phyloP scores from a whole-genome alignment of 2,329 filamentous ascomycete genomes.

The Myriosclerotinia duriaeana region DNA sequence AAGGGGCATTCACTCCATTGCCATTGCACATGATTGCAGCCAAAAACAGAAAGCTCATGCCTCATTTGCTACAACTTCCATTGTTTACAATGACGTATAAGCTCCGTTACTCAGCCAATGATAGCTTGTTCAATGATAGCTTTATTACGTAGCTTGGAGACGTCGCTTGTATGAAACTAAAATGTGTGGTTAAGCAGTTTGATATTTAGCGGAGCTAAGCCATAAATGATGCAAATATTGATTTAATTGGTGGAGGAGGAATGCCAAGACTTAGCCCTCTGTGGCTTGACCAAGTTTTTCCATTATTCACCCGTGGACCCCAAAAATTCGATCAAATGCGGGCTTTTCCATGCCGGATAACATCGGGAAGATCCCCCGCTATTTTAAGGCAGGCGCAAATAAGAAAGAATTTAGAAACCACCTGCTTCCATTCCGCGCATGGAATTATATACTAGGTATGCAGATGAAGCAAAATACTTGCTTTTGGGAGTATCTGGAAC shows the following conservation, averaged over 20 bases:
- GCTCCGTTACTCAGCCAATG: neutral
- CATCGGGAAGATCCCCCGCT: slow-evolving; percentile 11
- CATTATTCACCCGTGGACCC: too few species aligned
- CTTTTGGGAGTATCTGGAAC: slow-evolving; percentile 2
- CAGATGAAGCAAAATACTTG: neutral
- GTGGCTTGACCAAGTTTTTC: slow-evolving; percentile 17
- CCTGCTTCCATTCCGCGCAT: too few species aligned
- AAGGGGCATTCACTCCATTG: neutral
- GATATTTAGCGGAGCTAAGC: neutral
- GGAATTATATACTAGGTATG: too few species aligned
- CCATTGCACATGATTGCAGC: too few species aligned
- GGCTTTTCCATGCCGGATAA: neutral
- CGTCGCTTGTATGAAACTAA: neutral
- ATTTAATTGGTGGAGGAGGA: neutral
- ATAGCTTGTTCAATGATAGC: neutral
- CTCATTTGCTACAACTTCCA: neutral
- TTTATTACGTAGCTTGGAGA: neutral
- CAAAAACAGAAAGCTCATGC: neutral
- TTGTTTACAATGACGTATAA: neutral
- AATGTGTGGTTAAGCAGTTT: neutral
- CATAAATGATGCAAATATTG: neutral
- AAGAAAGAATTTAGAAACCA: neutral
- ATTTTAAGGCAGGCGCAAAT: neutral
- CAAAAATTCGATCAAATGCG: neutral
- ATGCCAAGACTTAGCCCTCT: neutral